Conservation (phyloP, 1,139 yeast genomes). For the Taphrina confusa region DNA sequence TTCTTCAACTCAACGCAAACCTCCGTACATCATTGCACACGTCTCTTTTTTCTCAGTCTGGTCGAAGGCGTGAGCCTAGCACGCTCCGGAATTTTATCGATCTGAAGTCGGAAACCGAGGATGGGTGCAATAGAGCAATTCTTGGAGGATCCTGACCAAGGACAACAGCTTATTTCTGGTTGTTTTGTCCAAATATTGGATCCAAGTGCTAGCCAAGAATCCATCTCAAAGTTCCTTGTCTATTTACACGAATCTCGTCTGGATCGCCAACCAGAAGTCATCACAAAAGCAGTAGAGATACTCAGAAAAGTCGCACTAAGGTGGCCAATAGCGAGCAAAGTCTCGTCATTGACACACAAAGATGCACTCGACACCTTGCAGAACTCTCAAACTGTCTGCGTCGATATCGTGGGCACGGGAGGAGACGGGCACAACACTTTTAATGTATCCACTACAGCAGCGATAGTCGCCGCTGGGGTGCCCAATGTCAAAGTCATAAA, state of each 20-base stretch:
- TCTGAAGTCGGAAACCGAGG: not conserved
- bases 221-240: conserved; percentile 14
- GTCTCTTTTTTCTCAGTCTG: too few species aligned
- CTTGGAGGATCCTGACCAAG: not conserved
- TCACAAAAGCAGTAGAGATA: conserved; percentile 20
- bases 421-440: conserved; percentile 98
- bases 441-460: conserved; percentile 92
- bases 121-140: conserved; percentile 24
- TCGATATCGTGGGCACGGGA: conserved; percentile 96
- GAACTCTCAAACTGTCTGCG: conserved; percentile 43
- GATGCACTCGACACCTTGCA: conserved; percentile 10
- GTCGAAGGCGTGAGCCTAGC: too few species aligned
- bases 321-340: conserved; percentile 1
- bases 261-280: conserved; percentile 26
- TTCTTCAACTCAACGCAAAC: too few species aligned
- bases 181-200: conserved; percentile 27
- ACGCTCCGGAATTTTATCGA: too few species aligned
- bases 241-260: conserved; percentile 24
- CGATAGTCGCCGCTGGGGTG: conserved; percentile 84
- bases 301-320: conserved; percentile 17
- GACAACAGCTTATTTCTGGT: not conserved
- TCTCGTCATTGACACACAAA: not conserved
- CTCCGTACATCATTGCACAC: too few species aligned
- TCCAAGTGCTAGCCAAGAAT: not conserved
- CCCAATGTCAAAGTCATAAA: conserved; percentile 40